phyloP scores from a whole-genome alignment of 208 protist genomes.

The Endotrypanum monterogeii region DNA sequence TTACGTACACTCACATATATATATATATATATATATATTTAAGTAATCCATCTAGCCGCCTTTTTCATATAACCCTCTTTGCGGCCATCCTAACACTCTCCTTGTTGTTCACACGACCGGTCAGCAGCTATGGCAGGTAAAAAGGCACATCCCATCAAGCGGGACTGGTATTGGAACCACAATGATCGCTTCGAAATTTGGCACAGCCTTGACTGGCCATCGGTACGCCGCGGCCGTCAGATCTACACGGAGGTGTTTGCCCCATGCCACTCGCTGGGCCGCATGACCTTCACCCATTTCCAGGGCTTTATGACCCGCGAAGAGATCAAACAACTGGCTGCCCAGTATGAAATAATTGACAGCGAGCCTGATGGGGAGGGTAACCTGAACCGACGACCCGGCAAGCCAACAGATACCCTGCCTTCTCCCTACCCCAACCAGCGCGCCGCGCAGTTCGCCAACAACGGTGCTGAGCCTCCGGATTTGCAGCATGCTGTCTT shows the following conservation, averaged over 20 bases:
- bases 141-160: constrained; percentile 85
- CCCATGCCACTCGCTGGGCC: constrained; percentile 96
- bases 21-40: not conserved
- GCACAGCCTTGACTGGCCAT: constrained; percentile 91
- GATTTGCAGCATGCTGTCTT: constrained; percentile 98
- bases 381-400: constrained; percentile 96
- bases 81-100: not conserved
- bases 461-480: constrained; percentile 97
- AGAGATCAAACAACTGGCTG: constrained; percentile 95
- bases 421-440: constrained; percentile 97
- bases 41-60: too few species aligned
- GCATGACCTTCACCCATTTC: constrained; percentile 98
- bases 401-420: constrained; percentile 97
- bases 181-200: constrained; percentile 89
- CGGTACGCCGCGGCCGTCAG: constrained; percentile 95
- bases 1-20: too few species aligned
- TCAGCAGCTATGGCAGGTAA: constrained; percentile 75
- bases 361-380: constrained; percentile 95
- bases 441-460: constrained; percentile 95
- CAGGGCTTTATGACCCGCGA: constrained; percentile 96
- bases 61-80: not conserved
- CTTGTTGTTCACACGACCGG: not conserved
- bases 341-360: constrained; percentile 94
- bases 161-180: constrained; percentile 92
- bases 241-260: constrained; percentile 98